Evolutionary conservation across 2,329 filamentous ascomycete species (phyloP), one percentile per base, ranked within the genome.

Genomic region (Fusarium dimerum): DNA sequence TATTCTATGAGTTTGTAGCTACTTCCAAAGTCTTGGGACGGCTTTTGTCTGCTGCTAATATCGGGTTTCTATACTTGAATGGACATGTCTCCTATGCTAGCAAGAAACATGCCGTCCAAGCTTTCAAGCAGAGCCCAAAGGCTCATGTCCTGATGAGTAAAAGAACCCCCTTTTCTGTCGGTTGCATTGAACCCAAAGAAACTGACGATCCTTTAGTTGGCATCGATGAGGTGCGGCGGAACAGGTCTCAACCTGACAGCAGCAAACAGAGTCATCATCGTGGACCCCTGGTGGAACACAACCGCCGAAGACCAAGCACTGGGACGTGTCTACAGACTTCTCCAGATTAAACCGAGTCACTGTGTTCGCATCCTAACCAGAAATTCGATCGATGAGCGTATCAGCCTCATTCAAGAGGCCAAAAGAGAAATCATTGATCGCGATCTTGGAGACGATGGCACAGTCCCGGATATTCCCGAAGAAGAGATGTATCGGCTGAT

Each of bases 231-330:
- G 15, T 69, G 66, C 13, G 72, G 74, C 1, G 69, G 69, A 0
- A 68, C 73, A 12, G 71, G 68, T 26, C 71, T 75, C 47, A 78
- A 79, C 40, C 52, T 80, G 0, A 71, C 65, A 0, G 66, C 55
- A 3, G 77, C 76, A 1, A 83, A 81, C 44, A 76, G 81, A 4
- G 78, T 83, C 18, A 82, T 85, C 17, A 69, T 80, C 0, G 47
- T 81, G 0, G 82, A 86, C 32, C 69, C 74, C 0, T 85, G 81
- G 81, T 90, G 83, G 83, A 89, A 90, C 51, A 68, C 68, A 1
- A 73, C 78, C 0, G 67, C 76, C 0, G 85, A 90, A 59, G 72
- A 83, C n/a, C 88, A 90, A 61, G 85, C 82, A 0, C 78, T 78
- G 39, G 72, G 72, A 2, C 80, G 88, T 0, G 80, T 90, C 0